Conservation (phyloP, 208 protist genomes). For the Wallacemonas collosoma region DNA sequence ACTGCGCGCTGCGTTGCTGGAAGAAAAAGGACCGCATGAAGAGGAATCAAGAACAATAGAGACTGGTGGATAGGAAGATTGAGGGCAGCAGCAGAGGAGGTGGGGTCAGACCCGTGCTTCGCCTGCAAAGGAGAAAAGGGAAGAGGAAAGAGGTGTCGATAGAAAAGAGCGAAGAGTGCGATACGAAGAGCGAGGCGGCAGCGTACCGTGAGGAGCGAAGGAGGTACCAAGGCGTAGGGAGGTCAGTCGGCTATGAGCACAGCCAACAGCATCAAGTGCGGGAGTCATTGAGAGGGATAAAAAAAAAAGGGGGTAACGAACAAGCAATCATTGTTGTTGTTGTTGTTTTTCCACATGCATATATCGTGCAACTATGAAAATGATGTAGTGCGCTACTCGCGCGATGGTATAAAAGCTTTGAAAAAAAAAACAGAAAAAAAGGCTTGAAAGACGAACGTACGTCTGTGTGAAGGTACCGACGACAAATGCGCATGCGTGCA, state of each 20-base stretch:
- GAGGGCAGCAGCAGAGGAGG: background rate
- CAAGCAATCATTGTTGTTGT: too few species aligned
- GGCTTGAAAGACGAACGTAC: background rate
- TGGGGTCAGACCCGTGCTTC: too few species aligned
- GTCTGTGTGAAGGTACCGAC: background rate
- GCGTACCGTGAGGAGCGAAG: too few species aligned
- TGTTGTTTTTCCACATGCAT: background rate
- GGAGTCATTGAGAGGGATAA: too few species aligned
- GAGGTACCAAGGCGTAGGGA: too few species aligned
- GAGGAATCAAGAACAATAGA: background rate
- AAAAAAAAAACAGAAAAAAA: slow-evolving; percentile 10
- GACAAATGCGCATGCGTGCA: background rate
- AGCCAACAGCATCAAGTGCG: too few species aligned
- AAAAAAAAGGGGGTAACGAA: too few species aligned
- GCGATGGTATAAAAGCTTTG: background rate
- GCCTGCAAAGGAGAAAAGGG: too few species aligned
- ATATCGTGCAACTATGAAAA: background rate
- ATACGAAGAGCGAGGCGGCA: too few species aligned
- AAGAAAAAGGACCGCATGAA: background rate
- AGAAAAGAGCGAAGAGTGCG: too few species aligned
- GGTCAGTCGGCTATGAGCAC: too few species aligned
- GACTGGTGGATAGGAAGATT: background rate
- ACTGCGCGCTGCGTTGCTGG: slow-evolving; percentile 1
- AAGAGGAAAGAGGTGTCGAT: too few species aligned
- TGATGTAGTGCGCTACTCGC: background rate